phyloP scores from a whole-genome alignment of 768 basidiomycete species.

The Suillus lakei region DNA sequence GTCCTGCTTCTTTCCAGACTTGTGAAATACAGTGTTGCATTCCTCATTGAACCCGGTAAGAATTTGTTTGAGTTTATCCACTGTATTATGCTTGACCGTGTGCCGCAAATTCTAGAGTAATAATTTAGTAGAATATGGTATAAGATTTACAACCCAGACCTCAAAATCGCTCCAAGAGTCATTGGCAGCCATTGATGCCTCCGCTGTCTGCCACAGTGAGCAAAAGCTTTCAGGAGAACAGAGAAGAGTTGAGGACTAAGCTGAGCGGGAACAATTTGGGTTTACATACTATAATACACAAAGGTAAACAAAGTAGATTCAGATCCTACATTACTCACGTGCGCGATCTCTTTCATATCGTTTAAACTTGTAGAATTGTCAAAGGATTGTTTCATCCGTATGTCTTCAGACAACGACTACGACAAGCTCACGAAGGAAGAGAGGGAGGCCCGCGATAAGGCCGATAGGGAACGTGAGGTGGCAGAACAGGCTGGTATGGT shows the following conservation, averaged over 20 bases:
- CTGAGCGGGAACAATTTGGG: conserved; percentile 19
- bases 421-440: conserved; percentile 81
- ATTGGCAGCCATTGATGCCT: conserved; percentile 57
- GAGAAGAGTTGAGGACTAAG: conserved; percentile 13
- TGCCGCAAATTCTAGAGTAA: conserved; percentile 65
- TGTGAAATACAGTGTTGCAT: conserved; percentile 67
- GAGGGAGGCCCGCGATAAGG: conserved; percentile 72
- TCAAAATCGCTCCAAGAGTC: conserved; percentile 79
- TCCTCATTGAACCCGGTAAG: conserved; percentile 79
- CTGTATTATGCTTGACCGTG: conserved; percentile 76
- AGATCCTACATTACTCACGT: conserved; percentile 27
- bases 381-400: conserved; percentile 25
- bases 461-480: conserved; percentile 68
- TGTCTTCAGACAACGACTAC: conserved; percentile 55
- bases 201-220: conserved; percentile 9
- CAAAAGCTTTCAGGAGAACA: conserved; percentile 16
- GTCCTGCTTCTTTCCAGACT: conserved; percentile 87
- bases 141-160: conserved; percentile 43
- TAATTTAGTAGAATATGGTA: conserved; percentile 21
- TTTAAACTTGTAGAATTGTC: conserved; percentile 8
- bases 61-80: conserved; percentile 86
- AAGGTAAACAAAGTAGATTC: conserved; percentile 31
- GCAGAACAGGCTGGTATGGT: conserved; percentile 84
- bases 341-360: conserved; percentile 24
- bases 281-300: conserved; percentile 35